A percentile compares a stretch with the other conserved stretches of the same genome.
Evolutionary conservation across 2,329 filamentous ascomycete genomes (phyloP).

Genomic region (Colletotrichum agaves): DNA sequence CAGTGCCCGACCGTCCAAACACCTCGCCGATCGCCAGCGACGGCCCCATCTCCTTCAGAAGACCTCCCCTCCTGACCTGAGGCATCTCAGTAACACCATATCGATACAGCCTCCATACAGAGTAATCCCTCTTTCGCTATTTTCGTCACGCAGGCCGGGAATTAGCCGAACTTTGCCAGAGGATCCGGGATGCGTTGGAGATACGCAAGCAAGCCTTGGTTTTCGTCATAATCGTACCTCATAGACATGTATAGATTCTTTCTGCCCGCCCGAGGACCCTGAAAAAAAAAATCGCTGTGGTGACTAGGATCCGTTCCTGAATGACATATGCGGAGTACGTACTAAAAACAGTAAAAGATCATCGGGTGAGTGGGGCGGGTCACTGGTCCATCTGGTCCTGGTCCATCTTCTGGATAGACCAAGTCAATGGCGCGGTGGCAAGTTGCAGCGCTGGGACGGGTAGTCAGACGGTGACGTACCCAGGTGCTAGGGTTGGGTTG

Average conservation of each 20-base stretch:
- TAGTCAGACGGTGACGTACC: constrained; percentile 12
- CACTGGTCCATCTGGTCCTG: too few species aligned
- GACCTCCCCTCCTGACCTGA: neutral
- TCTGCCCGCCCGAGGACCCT: neutral
- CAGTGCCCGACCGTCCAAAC: neutral
- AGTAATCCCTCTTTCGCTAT: neutral
- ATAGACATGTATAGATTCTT: neutral
- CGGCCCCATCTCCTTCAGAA: neutral
- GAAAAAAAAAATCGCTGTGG: neutral
- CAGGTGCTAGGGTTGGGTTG: constrained; percentile 13
- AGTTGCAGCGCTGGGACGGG: too few species aligned
- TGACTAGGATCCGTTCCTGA: constrained; percentile 8
- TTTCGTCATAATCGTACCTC: constrained; percentile 2
- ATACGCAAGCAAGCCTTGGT: constrained; percentile 10
- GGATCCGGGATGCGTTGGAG: neutral
- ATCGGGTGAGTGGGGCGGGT: too few species aligned
- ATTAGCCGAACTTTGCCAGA: neutral
- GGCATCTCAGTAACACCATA: neutral
- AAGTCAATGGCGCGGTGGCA: constrained; percentile 2
- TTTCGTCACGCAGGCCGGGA: neutral
- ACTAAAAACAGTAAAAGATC: constrained; percentile 1
- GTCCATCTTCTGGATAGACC: too few species aligned
- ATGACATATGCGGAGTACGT: neutral
- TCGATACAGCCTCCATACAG: neutral
- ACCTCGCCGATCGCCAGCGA: neutral